phyloP scores from a whole-genome alignment of 2,329 filamentous ascomycete species.

The Ramularia endophylla region DNA sequence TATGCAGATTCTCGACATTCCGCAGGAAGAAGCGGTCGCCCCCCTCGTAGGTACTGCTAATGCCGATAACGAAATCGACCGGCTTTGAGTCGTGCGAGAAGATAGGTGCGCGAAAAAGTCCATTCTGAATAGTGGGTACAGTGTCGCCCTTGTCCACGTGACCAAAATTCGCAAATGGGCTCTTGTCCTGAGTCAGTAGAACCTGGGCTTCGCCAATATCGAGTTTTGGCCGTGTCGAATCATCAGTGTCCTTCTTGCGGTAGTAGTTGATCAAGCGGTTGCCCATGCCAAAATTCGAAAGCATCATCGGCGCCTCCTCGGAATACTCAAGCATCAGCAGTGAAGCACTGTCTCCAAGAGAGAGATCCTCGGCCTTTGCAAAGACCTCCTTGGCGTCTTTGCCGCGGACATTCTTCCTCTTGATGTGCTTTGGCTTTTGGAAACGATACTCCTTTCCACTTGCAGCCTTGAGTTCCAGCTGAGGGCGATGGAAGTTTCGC shows the following conservation, averaged over 20 bases:
- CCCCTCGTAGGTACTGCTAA: conserved; percentile 71
- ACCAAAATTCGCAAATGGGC: conserved; percentile 91
- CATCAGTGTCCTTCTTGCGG: conserved; percentile 73
- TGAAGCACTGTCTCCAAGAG: conserved; percentile 75
- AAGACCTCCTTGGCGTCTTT: conserved; percentile 75
- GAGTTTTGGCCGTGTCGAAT: conserved; percentile 66
- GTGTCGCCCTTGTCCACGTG: conserved; percentile 87
- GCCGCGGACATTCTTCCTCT: conserved; percentile 76
- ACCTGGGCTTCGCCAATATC: conserved; percentile 87
- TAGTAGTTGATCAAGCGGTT: conserved; percentile 97
- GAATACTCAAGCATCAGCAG: conserved; percentile 91
- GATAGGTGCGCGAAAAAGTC: conserved; percentile 90
- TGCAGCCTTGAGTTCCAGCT: conserved; percentile 56
- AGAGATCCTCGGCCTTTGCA: conserved; percentile 72
- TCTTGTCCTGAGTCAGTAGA: conserved; percentile 87
- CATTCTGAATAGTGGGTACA: conserved; percentile 85
- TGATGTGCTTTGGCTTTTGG: conserved; percentile 64
- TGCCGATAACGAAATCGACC: conserved; percentile 81
- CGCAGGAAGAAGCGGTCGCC: conserved; percentile 77
- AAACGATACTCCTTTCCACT: conserved; percentile 66
- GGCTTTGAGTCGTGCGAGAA: conserved; percentile 75
- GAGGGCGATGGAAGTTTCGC: conserved; percentile 77
- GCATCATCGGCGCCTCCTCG: conserved; percentile 82
- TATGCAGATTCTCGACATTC: conserved; percentile 84
- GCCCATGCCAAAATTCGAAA: conserved; percentile 98